Evolutionary conservation across 2,329 filamentous ascomycete species (phyloP).

Genomic region (Sporothrix inflata): DNA sequence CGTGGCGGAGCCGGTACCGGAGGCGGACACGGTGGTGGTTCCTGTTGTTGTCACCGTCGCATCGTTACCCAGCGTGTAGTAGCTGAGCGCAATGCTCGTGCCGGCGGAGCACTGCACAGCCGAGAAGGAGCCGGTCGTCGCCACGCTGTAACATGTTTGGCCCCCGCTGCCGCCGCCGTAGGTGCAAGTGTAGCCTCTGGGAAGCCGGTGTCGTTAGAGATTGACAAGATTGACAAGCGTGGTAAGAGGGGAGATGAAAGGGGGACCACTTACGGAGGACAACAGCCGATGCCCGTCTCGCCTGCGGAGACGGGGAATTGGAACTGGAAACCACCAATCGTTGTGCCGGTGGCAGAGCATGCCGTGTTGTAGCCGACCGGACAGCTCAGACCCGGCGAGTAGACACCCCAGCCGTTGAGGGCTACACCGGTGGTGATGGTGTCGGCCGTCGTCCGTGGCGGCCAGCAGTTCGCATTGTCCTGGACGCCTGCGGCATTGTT

Average conservation of each 20-base stretch:
- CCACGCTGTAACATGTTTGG: conserved; percentile 30
- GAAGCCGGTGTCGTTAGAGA: neutral
- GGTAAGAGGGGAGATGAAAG: neutral
- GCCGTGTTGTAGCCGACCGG: conserved; percentile 35
- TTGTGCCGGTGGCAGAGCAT: conserved; percentile 31
- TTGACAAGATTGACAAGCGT: neutral
- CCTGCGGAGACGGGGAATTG: conserved; percentile 37
- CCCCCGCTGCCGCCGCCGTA: conserved; percentile 15
- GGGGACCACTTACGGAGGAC: conserved; percentile 35
- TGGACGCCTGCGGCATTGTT: conserved; percentile 26
- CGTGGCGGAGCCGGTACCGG: neutral
- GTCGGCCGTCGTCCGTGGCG: conserved; percentile 28
- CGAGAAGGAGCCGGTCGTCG: conserved; percentile 33
- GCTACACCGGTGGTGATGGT: conserved; percentile 21
- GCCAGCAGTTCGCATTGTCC: conserved; percentile 36
- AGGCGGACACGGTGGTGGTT: conserved; percentile 18
- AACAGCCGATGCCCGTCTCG: conserved; percentile 43
- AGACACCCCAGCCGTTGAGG: conserved; percentile 35
- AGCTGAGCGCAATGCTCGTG: conserved; percentile 31
- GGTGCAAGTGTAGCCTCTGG: conserved; percentile 34
- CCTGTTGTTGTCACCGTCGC: conserved; percentile 32
- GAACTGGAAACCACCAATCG: conserved; percentile 36
- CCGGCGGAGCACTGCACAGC: conserved; percentile 36
- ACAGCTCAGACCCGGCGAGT: conserved; percentile 35
- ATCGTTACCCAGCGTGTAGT: conserved; percentile 26